These are phyloP conservation scores for Aureobasidium sp. DNA, from an alignment of 2,329 filamentous ascomycete genomes.

Conservation along the genomic window DNA sequence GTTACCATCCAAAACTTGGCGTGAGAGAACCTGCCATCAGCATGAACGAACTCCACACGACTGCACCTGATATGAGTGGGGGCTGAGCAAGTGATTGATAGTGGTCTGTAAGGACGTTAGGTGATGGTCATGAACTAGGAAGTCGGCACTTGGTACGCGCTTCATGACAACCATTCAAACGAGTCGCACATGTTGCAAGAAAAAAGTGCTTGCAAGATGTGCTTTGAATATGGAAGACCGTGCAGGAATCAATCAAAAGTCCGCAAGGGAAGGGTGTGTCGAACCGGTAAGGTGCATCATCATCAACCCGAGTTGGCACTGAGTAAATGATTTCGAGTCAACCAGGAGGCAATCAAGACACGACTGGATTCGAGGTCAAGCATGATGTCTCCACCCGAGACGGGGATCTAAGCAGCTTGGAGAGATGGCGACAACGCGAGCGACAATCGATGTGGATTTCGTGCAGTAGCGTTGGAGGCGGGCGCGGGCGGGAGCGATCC, in stretches of 20 bases:
- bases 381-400: not conserved
- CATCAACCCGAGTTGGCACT: not conserved
- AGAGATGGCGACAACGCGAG: not conserved
- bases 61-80: not conserved
- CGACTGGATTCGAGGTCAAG: not conserved
- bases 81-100: not conserved
- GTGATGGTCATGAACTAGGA: not conserved
- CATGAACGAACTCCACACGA: not conserved
- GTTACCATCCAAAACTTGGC: not conserved
- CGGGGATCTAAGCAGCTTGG: not conserved
- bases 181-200: not conserved
- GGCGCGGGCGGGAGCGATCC: not conserved
- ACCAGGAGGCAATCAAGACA: not conserved
- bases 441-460: not conserved
- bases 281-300: not conserved
- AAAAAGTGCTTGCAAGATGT: not conserved
- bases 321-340: not conserved
- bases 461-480: conserved; percentile 2
- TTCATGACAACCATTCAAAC: not conserved
- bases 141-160: not conserved
- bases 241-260: conserved; percentile 5
- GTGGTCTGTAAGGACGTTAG: conserved; percentile 1
- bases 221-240: not conserved
- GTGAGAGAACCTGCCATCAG: not conserved
- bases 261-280: not conserved